Evolutionary conservation across 352 stramenopile species (phyloP).

Genomic region (Aphanomyces euteiches): DNA sequence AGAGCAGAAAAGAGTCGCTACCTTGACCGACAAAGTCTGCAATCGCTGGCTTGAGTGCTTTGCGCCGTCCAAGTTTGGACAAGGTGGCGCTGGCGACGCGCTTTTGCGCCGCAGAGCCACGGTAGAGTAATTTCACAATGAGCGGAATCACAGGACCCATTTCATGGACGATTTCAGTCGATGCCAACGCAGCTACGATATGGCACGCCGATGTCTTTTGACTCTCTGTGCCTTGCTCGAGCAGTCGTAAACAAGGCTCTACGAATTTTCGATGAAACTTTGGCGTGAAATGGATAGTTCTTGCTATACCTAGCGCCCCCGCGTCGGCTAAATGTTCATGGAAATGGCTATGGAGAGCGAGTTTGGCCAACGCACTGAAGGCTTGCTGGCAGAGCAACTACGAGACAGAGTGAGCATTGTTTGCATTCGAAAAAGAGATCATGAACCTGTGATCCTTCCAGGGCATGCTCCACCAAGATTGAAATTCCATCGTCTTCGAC

Average conservation of each 20-base stretch:
- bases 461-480: background rate
- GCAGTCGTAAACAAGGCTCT: slow-evolving; percentile 14
- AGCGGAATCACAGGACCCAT: slow-evolving; percentile 19
- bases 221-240: slow-evolving; percentile 9
- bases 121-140: slow-evolving; percentile 12
- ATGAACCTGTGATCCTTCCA: no score
- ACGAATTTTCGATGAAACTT: background rate
- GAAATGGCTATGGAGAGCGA: slow-evolving; percentile 17
- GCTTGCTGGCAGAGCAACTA: slow-evolving; percentile 29
- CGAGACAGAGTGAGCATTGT: background rate
- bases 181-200: slow-evolving; percentile 3
- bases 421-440: no score
- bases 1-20: no score
- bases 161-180: slow-evolving; percentile 8
- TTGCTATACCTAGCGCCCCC: slow-evolving; percentile 3
- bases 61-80: slow-evolving; percentile 2
- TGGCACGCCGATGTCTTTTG: slow-evolving; percentile 20
- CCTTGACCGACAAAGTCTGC: no score
- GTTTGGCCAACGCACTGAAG: slow-evolving; percentile 20
- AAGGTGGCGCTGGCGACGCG: background rate
- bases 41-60: no score
- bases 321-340: slow-evolving; percentile 15
- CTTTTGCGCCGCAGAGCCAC: slow-evolving; percentile 12
- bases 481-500: slow-evolving; percentile 19
- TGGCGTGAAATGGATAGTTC: background rate